Conservation (phyloP, 2,329 filamentous ascomycete genomes). For the Lachnellula arida region DNA sequence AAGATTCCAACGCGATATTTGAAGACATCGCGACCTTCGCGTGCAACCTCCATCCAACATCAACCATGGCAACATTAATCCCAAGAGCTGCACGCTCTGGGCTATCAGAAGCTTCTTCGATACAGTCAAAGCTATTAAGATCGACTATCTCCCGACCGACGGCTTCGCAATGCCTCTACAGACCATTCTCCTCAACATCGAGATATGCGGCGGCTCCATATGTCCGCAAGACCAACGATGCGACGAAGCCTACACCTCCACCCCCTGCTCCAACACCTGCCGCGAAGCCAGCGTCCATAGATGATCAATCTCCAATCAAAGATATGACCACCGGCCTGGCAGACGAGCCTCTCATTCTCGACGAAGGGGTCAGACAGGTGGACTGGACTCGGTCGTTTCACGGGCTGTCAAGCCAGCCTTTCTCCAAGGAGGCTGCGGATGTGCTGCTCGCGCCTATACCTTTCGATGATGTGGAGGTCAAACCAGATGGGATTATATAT, state of each 20-base stretch:
- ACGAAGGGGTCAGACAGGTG: conserved; percentile 49
- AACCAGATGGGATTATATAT: conserved; percentile 95
- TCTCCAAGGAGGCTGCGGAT: conserved; percentile 58
- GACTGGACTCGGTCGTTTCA: conserved; percentile 72
- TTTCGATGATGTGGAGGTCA: conserved; percentile 83
- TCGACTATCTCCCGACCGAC: not conserved
- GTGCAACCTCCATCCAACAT: conserved; percentile 6
- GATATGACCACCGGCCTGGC: conserved; percentile 46
- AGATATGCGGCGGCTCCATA: conserved; percentile 25
- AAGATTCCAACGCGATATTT: conserved; percentile 7
- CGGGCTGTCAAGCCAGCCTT: conserved; percentile 59
- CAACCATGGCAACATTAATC: conserved; percentile 18
- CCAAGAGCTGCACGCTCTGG: conserved; percentile 22
- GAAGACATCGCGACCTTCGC: conserved; percentile 14
- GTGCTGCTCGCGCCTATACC: conserved; percentile 60
- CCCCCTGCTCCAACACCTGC: conserved; percentile 1
- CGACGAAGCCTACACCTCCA: conserved; percentile 5
- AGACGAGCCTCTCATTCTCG: conserved; percentile 43
- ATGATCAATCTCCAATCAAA: conserved; percentile 29
- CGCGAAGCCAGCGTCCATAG: conserved; percentile 48
- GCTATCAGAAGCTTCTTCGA: conserved; percentile 13
- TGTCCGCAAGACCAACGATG: conserved; percentile 17
- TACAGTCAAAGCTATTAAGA: conserved; percentile 5
- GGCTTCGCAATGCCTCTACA: conserved; percentile 4
- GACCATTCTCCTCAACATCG: conserved; percentile 21